Evolutionary conservation across 1,139 yeast genomes (phyloP).

Genomic region (Diutina catenulata): DNA sequence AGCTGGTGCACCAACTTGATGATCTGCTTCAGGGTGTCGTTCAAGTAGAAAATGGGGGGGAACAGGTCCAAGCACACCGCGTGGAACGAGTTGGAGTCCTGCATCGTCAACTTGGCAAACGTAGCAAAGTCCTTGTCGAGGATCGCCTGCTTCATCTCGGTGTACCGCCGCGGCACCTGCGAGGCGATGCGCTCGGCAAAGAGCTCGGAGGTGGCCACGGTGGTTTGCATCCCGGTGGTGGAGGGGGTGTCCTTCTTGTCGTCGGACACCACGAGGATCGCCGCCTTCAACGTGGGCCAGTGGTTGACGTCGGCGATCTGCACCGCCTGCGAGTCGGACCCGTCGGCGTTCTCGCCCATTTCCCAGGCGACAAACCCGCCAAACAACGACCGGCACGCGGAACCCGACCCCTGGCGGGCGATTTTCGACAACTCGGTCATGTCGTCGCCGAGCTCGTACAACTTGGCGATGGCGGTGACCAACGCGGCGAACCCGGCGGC

Average conservation of each 20-base stretch:
- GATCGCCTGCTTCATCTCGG: slow-evolving; percentile 72
- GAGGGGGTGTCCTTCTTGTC: slow-evolving; percentile 91
- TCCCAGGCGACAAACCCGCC: slow-evolving; percentile 99
- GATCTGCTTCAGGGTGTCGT: slow-evolving; percentile 86
- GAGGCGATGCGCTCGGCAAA: slow-evolving; percentile 64
- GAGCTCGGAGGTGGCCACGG: slow-evolving; percentile 80
- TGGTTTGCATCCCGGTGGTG: slow-evolving; percentile 91
- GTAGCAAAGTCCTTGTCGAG: slow-evolving; percentile 54
- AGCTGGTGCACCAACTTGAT: slow-evolving; percentile 73
- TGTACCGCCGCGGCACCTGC: slow-evolving; percentile 80
- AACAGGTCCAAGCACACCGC: slow-evolving; percentile 90
- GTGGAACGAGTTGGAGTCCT: slow-evolving; percentile 93
- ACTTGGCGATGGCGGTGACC: slow-evolving; percentile 72
- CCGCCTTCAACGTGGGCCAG: slow-evolving; percentile 92
- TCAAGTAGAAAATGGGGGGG: slow-evolving; percentile 93
- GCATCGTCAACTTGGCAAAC: slow-evolving; percentile 89
- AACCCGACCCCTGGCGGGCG: slow-evolving; percentile 97
- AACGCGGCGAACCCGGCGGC: slow-evolving; percentile 98
- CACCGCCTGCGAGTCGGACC: slow-evolving; percentile 86
- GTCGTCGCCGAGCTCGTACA: slow-evolving; percentile 71
- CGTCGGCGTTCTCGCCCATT: slow-evolving; percentile 68
- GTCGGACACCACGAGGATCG: slow-evolving; percentile 84
- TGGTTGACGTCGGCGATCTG: slow-evolving; percentile 74
- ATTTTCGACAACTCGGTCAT: slow-evolving; percentile 78
- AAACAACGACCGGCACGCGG: slow-evolving; percentile 92